Conservation (phyloP, 441 rosid species). For the Gossypium schwendimanii region DNA sequence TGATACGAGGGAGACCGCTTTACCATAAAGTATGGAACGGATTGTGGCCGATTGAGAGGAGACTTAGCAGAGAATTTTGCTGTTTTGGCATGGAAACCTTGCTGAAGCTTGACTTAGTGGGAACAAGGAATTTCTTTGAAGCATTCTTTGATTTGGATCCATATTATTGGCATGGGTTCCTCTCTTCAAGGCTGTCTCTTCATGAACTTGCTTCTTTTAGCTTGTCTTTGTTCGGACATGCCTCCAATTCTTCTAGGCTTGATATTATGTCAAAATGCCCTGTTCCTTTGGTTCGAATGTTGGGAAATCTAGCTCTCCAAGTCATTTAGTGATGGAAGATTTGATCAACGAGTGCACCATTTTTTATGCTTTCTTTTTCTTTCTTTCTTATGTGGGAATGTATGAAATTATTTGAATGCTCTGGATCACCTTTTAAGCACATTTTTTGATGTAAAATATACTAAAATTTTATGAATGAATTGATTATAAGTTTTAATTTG, state of each 20-base stretch:
- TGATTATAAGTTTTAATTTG: no score
- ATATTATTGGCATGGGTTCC: slow-evolving; percentile 57
- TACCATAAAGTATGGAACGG: slow-evolving; percentile 44
- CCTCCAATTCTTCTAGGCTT: slow-evolving; percentile 39
- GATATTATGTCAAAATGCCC: slow-evolving; percentile 61
- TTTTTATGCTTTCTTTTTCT: neutral
- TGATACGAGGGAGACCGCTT: slow-evolving; percentile 57
- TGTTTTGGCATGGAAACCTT: slow-evolving; percentile 64
- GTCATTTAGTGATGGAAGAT: slow-evolving; percentile 21
- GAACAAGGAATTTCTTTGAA: slow-evolving; percentile 48
- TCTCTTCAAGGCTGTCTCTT: slow-evolving; percentile 48
- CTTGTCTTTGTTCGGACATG: slow-evolving; percentile 40
- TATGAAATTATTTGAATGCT: no score
- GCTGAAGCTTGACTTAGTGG: slow-evolving; percentile 49
- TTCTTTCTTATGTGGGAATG: no score
- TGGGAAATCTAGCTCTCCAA: slow-evolving; percentile 50
- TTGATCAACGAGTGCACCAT: neutral
- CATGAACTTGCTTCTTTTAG: slow-evolving; percentile 35
- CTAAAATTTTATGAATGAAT: no score
- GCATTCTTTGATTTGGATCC: slow-evolving; percentile 61
- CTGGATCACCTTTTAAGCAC: no score
- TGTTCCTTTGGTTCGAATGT: slow-evolving; percentile 41
- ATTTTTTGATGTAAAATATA: no score
- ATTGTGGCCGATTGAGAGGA: slow-evolving; percentile 52
- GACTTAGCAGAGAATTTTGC: slow-evolving; percentile 36